These are phyloP conservation scores for Lactuca sativa DNA, from an alignment of 129 eudicot genomes.

Conservation along the genomic window DNA sequence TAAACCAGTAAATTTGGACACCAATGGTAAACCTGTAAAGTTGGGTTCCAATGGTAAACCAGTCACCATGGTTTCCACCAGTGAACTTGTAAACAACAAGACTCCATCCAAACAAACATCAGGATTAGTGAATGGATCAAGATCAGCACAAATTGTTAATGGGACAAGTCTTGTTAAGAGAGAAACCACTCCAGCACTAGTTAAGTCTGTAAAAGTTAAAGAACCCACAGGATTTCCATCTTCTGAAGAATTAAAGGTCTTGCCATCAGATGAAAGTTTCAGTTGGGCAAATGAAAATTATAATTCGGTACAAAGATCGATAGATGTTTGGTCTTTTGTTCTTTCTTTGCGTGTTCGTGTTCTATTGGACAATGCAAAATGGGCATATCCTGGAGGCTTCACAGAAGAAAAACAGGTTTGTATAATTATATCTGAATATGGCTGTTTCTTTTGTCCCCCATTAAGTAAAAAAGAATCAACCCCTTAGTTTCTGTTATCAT, in stretches of 20 bases:
- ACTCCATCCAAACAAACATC: slow-evolving; percentile 21
- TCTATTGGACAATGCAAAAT: slow-evolving; percentile 78
- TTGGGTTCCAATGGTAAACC: slow-evolving; percentile 59
- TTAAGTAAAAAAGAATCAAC: no score
- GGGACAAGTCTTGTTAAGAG: slow-evolving; percentile 54
- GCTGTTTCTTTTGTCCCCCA: no score
- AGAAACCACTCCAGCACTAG: slow-evolving; percentile 36
- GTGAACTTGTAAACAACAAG: slow-evolving; percentile 48
- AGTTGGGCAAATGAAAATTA: slow-evolving; percentile 94
- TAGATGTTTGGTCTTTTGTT: slow-evolving; percentile 92
- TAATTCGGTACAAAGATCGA: slow-evolving; percentile 74
- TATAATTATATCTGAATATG: not conserved
- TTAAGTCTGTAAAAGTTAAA: slow-evolving; percentile 32
- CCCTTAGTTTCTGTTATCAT: slow-evolving; percentile 7
- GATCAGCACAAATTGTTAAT: slow-evolving; percentile 38
- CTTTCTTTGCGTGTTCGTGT: slow-evolving; percentile 87
- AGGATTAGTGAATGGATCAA: slow-evolving; percentile 43
- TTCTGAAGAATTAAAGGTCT: slow-evolving; percentile 59
- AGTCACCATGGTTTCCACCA: slow-evolving; percentile 66
- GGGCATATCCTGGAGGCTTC: slow-evolving; percentile 86
- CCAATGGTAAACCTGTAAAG: slow-evolving; percentile 48
- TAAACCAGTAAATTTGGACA: slow-evolving; percentile 45
- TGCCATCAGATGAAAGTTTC: slow-evolving; percentile 84
- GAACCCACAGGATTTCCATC: slow-evolving; percentile 58
- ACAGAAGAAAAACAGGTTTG: slow-evolving; percentile 86